A percentile compares a stretch with the other conserved stretches of the same genome.
These are phyloP conservation scores for Beta macrorhiza DNA, from an alignment of 179 eudicot genomes.

Conservation along the genomic window DNA sequence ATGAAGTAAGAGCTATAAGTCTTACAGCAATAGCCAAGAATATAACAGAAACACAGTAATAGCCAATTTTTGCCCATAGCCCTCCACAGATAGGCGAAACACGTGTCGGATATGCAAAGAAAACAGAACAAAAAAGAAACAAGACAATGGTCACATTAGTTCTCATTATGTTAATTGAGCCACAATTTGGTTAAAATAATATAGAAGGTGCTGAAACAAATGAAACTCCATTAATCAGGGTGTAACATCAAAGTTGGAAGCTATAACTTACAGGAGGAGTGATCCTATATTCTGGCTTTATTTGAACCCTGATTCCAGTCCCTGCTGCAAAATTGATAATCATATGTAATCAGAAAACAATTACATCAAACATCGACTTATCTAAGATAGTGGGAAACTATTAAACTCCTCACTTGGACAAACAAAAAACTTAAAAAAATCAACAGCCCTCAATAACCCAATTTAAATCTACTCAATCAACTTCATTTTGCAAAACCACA, in stretches of 20 bases:
- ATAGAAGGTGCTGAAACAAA: neutral
- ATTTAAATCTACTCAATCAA: neutral
- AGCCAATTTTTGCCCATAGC: neutral
- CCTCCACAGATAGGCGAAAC: neutral
- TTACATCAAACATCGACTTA: neutral
- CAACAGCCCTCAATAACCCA: neutral
- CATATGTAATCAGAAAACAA: neutral
- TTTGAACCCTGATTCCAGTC: constrained; percentile 80
- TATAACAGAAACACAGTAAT: neutral
- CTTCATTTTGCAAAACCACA: neutral
- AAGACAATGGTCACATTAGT: neutral
- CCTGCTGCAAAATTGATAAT: constrained; percentile 56
- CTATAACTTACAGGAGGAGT: constrained; percentile 73
- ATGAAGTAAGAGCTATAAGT: neutral
- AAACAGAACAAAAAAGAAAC: neutral
- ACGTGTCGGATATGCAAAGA: neutral
- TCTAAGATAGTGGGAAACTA: neutral
- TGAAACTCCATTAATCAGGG: neutral
- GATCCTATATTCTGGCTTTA: constrained; percentile 81
- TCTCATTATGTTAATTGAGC: neutral
- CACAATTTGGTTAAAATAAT: neutral
- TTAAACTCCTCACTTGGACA: neutral
- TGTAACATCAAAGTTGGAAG: neutral
- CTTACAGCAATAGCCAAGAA: neutral
- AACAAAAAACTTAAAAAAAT: neutral